Conservation (phyloP, 2,329 filamentous ascomycete species). For the Oidium heveae region DNA sequence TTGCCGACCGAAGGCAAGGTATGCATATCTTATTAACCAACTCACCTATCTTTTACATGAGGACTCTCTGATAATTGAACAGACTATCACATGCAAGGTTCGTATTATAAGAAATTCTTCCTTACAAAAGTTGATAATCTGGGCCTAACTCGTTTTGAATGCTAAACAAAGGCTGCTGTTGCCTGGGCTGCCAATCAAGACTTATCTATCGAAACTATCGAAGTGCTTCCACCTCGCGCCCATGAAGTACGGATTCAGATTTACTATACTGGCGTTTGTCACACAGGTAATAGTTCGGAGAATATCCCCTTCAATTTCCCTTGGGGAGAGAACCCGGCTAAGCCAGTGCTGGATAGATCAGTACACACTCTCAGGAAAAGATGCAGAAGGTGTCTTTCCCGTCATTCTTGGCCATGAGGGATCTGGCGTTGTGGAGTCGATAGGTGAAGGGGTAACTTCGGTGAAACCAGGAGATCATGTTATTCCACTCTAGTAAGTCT, state of each 20-base stretch:
- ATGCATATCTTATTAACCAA: not conserved
- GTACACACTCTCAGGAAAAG: constrained; percentile 87
- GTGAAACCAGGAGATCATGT: constrained; percentile 89
- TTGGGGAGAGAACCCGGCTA: constrained; percentile 2
- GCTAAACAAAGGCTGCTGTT: constrained; percentile 44
- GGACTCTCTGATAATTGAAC: constrained; percentile 2
- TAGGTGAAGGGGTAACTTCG: constrained; percentile 82
- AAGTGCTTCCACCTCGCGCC: constrained; percentile 69
- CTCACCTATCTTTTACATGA: not conserved
- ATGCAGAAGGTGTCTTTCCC: constrained; percentile 85
- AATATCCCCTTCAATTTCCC: not conserved
- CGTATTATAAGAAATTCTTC: constrained; percentile 2
- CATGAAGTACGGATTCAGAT: constrained; percentile 94
- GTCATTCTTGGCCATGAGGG: constrained; percentile 77
- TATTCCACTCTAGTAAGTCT: constrained; percentile 54
- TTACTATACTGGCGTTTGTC: constrained; percentile 95
- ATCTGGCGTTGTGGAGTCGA: constrained; percentile 75
- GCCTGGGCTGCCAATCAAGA: constrained; percentile 92
- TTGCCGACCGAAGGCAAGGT: constrained; percentile 2
- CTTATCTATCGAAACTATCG: constrained; percentile 70
- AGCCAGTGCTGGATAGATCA: constrained; percentile 31
- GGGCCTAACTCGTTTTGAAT: constrained; percentile 1
- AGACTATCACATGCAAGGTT: constrained; percentile 15
- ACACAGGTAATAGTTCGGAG: constrained; percentile 42
- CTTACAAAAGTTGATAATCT: no score